Evolutionary conservation across 345 rosid species (phyloP).

Genomic region (Gossypium turneri): DNA sequence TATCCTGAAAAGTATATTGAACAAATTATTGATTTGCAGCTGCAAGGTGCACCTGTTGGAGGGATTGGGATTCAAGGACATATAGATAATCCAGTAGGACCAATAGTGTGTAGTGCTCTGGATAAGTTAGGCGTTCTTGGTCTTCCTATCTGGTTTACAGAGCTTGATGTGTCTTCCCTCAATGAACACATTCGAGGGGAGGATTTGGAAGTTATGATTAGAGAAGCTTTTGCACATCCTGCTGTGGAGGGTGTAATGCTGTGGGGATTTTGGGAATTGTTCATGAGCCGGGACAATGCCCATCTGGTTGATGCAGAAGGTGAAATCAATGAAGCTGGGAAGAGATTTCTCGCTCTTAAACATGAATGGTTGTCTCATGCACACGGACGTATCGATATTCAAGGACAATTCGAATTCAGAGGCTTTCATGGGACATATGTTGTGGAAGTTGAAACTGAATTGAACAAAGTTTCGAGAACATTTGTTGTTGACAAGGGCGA

Average conservation of each 20-base stretch:
- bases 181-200: slow-evolving; percentile 80
- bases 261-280: slow-evolving; percentile 99
- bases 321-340: slow-evolving; percentile 75
- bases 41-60: slow-evolving; percentile 76
- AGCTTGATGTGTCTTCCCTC: slow-evolving; percentile 74
- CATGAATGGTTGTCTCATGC: slow-evolving; percentile 62
- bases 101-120: slow-evolving; percentile 62
- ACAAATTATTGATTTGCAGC: slow-evolving; percentile 61
- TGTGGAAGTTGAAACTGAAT: slow-evolving; percentile 42
- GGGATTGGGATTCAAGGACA: slow-evolving; percentile 96
- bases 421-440: slow-evolving; percentile 79
- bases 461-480: slow-evolving; percentile 41
- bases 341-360: slow-evolving; percentile 60
- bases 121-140: slow-evolving; percentile 73
- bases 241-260: slow-evolving; percentile 88
- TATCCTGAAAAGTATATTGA: slow-evolving; percentile 67
- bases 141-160: slow-evolving; percentile 89
- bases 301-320: slow-evolving; percentile 92
- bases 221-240: slow-evolving; percentile 92
- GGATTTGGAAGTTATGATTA: slow-evolving; percentile 85
- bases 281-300: slow-evolving; percentile 70
- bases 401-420: slow-evolving; percentile 56
- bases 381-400: slow-evolving; percentile 48
- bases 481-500: slow-evolving; percentile 63
- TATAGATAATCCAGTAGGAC: slow-evolving; percentile 76